Base-by-base conservation (phyloP, 177 flowering plant species). In the Vitis hybrid region DNA sequence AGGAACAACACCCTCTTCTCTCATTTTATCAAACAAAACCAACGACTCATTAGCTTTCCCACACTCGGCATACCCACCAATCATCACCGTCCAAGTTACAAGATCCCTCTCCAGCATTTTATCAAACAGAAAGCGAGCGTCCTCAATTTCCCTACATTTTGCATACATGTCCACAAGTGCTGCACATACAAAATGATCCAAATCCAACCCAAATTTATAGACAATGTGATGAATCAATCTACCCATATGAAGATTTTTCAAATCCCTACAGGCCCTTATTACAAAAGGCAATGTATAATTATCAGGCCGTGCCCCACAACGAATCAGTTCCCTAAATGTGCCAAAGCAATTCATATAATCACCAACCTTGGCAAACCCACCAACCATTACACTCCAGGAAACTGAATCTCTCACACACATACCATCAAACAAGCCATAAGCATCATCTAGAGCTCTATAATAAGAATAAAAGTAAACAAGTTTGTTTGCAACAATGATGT, bases 1-100 rank as follows among this genome's bases (percentile, higher is more conserved):
- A 1, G 79, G 81, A 7, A 73, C 71, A 30, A 82, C 35, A 54
- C 87, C 83, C 62, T 75, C 79, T 11, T 65, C 71, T 65, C 72
- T 73, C 88, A 85, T 83, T 69, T 67, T 57, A 57, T 83, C 86
- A 67, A 85, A 85, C 71, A 83, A 74, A 63, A 58, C 76, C 80
- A 80, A 67, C 7, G 88, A 77, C 57, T 78, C 81, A 17, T 64
- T 63, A 15, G 81, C 78, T 71, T 74, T 71, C 58, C 81, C 81
- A 56, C 67, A 75, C 52, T 83, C 85, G 2, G 84, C 84, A 75
- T 63, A 82, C 1, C 73, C 86, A 8, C 84, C 80, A 58, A 83
- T 78, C 88, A 85, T 85, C 8, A 80, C 85, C 1, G 86, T 85
- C 86, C 88, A 83, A 15, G 85, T 73, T 3, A 81, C 81, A 64